Base-by-base conservation (phyloP, 2,329 filamentous ascomycete genomes). In the Hymenoscyphus occultus region DNA sequence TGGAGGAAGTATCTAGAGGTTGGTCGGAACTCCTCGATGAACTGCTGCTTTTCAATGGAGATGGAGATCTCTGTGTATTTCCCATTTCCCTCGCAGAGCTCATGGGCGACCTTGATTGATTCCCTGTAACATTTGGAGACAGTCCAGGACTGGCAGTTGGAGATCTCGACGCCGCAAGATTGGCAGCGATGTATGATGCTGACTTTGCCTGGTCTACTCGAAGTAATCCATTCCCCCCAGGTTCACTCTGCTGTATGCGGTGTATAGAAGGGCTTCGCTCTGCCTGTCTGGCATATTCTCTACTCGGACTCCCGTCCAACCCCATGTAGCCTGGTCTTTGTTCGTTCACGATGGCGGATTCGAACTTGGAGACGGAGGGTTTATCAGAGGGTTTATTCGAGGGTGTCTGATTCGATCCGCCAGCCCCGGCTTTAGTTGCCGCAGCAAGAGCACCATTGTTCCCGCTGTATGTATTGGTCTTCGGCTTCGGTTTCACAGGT, bases 141-240 rank as follows among this genome's bases (percentile, higher is more conserved):
- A 22, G 45, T 16, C 45, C 45, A 10, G 45, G 45, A 65, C 76
- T 83, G 4, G 82, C 79, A 68, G 85, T 85, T 32, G 80, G 82
- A 16, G 85, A 84, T 73, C 88, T 80, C 63, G 86, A 87, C 22
- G 87, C 88, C 2, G 86, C 86, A 32, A 87, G 76, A 39, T 81
- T 85, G 13, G 86, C 86, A 13, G 86, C 86, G 67, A 88, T 84
- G 67, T 84, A 83, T 5, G 85, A 89, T 5, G 86, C 81, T 57
- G 83, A 87, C 65, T 82, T 83, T 14, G 67, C 51, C 56, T 60
- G 57, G 9, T 48, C 51, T 59, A 69, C 66, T n/a, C 63, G 69
- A 39, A 71, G 64, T 48, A 64, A 65, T n/a, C 67, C 65, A 62
- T 64, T 32, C 13, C 32, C 16, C n/a, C 42, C 42, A 22, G 58